A percentile compares a stretch with the other conserved stretches of the same genome.
These are phyloP conservation scores for Penicillium fuscoglaucum DNA, from an alignment of 2,329 filamentous ascomycete genomes.

Conservation along the genomic window DNA sequence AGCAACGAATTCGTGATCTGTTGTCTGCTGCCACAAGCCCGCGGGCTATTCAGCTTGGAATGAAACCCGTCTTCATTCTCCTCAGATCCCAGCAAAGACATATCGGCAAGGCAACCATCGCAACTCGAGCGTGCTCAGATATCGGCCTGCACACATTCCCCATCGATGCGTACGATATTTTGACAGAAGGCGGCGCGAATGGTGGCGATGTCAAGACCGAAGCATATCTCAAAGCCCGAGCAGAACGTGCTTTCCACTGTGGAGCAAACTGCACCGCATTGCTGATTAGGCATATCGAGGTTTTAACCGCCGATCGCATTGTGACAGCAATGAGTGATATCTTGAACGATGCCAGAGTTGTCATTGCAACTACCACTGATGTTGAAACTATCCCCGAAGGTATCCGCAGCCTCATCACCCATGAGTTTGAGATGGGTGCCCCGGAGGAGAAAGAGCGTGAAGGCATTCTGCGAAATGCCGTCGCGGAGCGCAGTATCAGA, in stretches of 20 bases:
- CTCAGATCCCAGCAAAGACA: constrained; percentile 88
- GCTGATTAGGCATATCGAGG: constrained; percentile 86
- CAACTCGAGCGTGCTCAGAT: constrained; percentile 75
- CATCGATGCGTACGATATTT: constrained; percentile 89
- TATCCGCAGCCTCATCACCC: constrained; percentile 86
- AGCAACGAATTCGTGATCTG: constrained; percentile 75
- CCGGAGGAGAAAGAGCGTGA: constrained; percentile 92
- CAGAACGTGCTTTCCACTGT: constrained; percentile 85
- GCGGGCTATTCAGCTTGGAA: constrained; percentile 78
- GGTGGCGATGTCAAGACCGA: constrained; percentile 93
- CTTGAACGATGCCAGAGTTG: constrained; percentile 72
- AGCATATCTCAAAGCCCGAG: constrained; percentile 80
- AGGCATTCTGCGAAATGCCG: constrained; percentile 76
- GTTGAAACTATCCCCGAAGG: constrained; percentile 92
- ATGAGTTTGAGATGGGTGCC: constrained; percentile 90
- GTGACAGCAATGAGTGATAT: constrained; percentile 81
- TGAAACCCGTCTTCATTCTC: constrained; percentile 85
- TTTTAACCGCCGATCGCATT: constrained; percentile 87
- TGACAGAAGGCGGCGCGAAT: constrained; percentile 85
- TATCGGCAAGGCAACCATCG: constrained; percentile 85
- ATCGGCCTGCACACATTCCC: constrained; percentile 86
- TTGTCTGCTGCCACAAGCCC: constrained; percentile 86
- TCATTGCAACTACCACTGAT: constrained; percentile 93
- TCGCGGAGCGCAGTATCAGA: constrained; percentile 73
- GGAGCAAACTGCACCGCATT: constrained; percentile 80